Base-by-base conservation (phyloP, 2,329 filamentous ascomycete genomes). In the Botryotinia calthae region DNA sequence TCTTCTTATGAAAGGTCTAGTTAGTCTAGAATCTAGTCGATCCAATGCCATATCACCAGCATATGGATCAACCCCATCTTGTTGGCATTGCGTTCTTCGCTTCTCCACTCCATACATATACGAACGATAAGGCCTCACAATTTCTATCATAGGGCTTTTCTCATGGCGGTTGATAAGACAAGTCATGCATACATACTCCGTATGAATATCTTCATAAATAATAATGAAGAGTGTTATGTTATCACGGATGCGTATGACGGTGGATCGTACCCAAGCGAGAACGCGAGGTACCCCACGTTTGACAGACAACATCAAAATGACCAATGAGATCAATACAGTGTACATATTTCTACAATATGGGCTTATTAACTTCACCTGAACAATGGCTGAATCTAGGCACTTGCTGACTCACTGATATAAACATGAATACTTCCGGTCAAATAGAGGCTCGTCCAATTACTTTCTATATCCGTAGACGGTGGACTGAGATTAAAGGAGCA, bases 61-160 rank as follows among this genome's bases (percentile, higher is more conserved):
- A 63, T 54, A 46, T 71, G 37, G 46, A 37, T 67, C 61, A 54
- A 54, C 34, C 54, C 70, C 70, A 67, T 72, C 70, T 72, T 67
- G 70, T 51, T 72, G 70, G 70, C 70, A 71, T 54, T 51, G 58
- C 44, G 69, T 64, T 71, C 28, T 31, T 48, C 42, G 54, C 34
- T 67, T 56, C 51, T 64, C 70, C 70, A 72, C 70, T 66, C 56
- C 37, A 61, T 61, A 37, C 31, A 61, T 16, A 16, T 40, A n/a
- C 51, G 14, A 28, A 31, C n/a, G 58, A 61, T 61, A 61, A 61
- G 58, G 34, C 62, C 48, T 67, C 70, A 67, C 46, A 67, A 68
- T 42, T 64, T 46, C 48, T 25, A 59, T 42, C 28, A 64, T 59
- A 40, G 51, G 58, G 59, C 20, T 31, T 31, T 48, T 31, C 25